Conservation (phyloP, 352 stramenopile genomes). For the Pilasporangium apinafurcum region DNA sequence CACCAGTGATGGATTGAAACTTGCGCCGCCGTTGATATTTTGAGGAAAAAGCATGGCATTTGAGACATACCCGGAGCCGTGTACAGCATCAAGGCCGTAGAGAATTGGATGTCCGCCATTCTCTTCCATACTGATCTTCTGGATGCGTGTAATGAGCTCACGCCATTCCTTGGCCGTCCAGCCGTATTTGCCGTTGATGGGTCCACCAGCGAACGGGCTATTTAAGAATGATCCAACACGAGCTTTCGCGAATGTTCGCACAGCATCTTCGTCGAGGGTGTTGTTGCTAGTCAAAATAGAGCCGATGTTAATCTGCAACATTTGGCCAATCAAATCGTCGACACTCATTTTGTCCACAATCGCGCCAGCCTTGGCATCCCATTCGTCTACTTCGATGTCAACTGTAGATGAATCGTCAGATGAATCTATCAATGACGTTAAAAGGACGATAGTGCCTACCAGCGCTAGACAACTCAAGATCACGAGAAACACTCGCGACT, state of each 20-base stretch:
- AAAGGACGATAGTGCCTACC: too few species aligned
- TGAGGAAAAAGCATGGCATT: constrained; percentile 65
- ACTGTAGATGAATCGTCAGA: too few species aligned
- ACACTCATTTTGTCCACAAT: constrained; percentile 51
- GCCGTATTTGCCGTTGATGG: constrained; percentile 28
- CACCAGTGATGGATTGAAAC: constrained; percentile 60
- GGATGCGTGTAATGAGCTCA: constrained; percentile 35
- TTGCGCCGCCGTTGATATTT: constrained; percentile 67
- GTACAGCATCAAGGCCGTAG: constrained; percentile 69
- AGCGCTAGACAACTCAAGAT: too few species aligned
- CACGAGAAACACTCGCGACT: too few species aligned
- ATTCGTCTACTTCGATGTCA: constrained; percentile 12
- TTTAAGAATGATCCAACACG: too few species aligned
- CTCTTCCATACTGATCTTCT: constrained; percentile 37
- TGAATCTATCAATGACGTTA: too few species aligned
- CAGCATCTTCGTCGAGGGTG: constrained; percentile 33
- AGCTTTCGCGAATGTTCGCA: constrained; percentile 50
- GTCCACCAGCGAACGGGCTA: too few species aligned
- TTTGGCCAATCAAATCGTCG: constrained; percentile 70
- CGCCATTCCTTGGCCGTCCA: constrained; percentile 53
- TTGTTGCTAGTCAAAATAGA: constrained; percentile 35
- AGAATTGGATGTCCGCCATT: constrained; percentile 43
- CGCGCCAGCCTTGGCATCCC: constrained; percentile 29
- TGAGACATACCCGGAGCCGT: constrained; percentile 61
- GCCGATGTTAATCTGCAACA: constrained; percentile 81